Evolutionary conservation across 257 asterid species (phyloP).

Genomic region (Nicotiana noctiflora): DNA sequence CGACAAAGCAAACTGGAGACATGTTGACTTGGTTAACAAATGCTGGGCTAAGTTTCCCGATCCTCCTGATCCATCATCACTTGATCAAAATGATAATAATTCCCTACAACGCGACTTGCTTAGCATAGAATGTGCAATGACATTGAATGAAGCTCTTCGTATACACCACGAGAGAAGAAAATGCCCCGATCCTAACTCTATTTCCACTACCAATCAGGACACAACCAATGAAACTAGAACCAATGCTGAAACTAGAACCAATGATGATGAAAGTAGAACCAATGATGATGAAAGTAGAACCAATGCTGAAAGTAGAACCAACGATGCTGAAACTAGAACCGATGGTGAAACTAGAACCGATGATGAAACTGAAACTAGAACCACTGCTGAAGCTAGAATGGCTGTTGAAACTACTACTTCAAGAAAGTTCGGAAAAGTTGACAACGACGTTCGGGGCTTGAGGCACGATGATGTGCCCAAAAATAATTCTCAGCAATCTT

Average conservation of each 20-base stretch:
- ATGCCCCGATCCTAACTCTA: slow-evolving; percentile 45
- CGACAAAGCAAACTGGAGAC: slow-evolving; percentile 92
- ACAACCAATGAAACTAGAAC: slow-evolving; percentile 10
- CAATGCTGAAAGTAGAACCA: background rate
- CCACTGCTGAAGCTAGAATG: background rate
- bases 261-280: background rate
- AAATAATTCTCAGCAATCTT: slow-evolving; percentile 10
- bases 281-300: background rate
- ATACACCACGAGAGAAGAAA: slow-evolving; percentile 46
- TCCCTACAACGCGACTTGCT: slow-evolving; percentile 67
- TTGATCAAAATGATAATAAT: slow-evolving; percentile 44
- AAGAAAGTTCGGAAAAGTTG: background rate
- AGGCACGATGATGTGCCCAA: background rate
- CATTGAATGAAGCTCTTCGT: slow-evolving; percentile 66
- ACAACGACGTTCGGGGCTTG: background rate
- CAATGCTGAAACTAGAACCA: background rate
- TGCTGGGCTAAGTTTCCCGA: slow-evolving; percentile 85
- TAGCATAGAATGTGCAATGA: slow-evolving; percentile 68
- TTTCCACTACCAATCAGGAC: slow-evolving; percentile 21
- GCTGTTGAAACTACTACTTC: background rate
- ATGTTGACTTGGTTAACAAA: slow-evolving; percentile 49
- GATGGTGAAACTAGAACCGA: background rate
- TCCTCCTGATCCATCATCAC: slow-evolving; percentile 67
- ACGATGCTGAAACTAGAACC: background rate
- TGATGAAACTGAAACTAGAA: background rate